A percentile compares a stretch with the other conserved stretches of the same genome.
phyloP scores from a whole-genome alignment of 192 early-diverging fungal species.

The Spizellomyces punctatus region DNA sequence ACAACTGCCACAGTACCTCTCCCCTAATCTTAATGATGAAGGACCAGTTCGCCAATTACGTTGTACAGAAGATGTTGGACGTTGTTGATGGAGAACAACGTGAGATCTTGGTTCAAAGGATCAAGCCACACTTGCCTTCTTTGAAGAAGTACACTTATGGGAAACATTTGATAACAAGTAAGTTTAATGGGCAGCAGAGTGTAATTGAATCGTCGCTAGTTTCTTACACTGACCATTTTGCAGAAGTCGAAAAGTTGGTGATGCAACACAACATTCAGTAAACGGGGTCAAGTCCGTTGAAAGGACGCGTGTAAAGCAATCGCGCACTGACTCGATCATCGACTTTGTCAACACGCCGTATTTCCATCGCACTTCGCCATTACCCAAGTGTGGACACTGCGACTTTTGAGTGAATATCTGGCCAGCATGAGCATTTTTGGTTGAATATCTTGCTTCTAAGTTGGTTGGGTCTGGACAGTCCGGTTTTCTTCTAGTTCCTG shows the following conservation, averaged over 20 bases:
- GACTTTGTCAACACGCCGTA: not conserved
- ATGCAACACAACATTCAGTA: conserved; percentile 22
- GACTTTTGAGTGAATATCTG: not conserved
- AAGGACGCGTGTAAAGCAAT: not conserved
- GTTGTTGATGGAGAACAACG: conserved; percentile 92
- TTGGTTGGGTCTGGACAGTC: no score
- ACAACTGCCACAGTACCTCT: conserved; percentile 59
- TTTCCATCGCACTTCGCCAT: not conserved
- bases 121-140: conserved; percentile 87
- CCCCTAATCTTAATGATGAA: conserved; percentile 98
- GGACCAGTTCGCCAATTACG: conserved; percentile 99
- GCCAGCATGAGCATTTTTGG: not conserved
- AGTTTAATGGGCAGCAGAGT: conserved; percentile 1
- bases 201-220: not conserved
- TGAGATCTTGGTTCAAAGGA: conserved; percentile 84
- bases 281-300: not conserved
- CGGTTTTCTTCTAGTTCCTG: no score
- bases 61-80: conserved; percentile 99
- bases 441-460: not conserved
- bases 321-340: not conserved
- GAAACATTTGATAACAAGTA: conserved; percentile 89
- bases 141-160: conserved; percentile 98
- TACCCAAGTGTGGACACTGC: not conserved
- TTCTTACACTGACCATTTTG: not conserved
- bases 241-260: conserved; percentile 39